Evolutionary conservation across 164 flowering plant genomes (phyloP).

Genomic region (Akebia trifoliata): DNA sequence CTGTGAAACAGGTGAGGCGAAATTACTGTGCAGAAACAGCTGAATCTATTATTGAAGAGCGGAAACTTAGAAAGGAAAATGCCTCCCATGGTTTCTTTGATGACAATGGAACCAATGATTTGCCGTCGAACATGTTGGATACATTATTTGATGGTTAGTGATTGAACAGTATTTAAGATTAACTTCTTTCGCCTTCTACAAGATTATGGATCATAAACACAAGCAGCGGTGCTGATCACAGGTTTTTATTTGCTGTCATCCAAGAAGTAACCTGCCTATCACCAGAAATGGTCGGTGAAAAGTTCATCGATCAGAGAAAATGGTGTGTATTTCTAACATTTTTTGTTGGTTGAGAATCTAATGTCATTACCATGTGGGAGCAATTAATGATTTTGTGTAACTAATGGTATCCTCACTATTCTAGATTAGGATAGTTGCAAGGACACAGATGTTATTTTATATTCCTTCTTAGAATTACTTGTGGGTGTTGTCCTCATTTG

Average conservation of each 20-base stretch:
- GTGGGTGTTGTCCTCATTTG: too few species aligned
- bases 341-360: too few species aligned
- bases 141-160: conserved; percentile 39
- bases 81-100: conserved; percentile 61
- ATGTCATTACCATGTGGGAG: too few species aligned
- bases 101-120: conserved; percentile 31
- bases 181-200: not conserved
- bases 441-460: too few species aligned
- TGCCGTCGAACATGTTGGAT: conserved; percentile 60
- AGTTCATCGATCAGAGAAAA: too few species aligned
- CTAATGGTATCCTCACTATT: too few species aligned
- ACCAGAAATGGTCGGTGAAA: too few species aligned
- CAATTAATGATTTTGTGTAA: too few species aligned
- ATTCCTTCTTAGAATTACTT: too few species aligned
- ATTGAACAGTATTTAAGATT: not conserved
- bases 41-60: conserved; percentile 58
- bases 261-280: not conserved
- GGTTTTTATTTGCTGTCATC: not conserved
- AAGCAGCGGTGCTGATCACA: not conserved
- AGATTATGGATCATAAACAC: not conserved
- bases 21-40: conserved; percentile 55
- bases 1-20: conserved; percentile 47
- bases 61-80: conserved; percentile 53
- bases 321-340: too few species aligned
- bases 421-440: too few species aligned